phyloP scores from a whole-genome alignment of 148 eudicot species.

The Rhododendron simsii region DNA sequence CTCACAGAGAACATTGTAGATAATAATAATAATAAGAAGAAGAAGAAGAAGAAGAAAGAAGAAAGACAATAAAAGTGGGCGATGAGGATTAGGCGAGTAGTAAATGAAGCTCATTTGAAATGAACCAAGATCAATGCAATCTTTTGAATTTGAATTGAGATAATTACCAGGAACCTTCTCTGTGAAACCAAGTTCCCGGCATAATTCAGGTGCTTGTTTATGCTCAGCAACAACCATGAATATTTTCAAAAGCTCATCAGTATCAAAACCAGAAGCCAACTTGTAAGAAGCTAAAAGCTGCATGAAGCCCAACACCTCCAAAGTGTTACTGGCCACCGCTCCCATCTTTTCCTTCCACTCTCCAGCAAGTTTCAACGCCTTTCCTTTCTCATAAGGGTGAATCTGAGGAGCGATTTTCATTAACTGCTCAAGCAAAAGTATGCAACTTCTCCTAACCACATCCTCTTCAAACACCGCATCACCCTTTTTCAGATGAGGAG shows the following conservation, averaged over 20 bases:
- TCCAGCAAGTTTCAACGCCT: slow-evolving; percentile 39
- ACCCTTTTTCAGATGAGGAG: slow-evolving; percentile 30
- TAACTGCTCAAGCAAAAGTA: slow-evolving; percentile 48
- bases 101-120: no score
- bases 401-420: slow-evolving; percentile 27
- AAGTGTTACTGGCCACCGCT: slow-evolving; percentile 6
- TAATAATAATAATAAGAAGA: no score
- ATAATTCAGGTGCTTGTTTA: slow-evolving; percentile 18
- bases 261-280: slow-evolving; percentile 18
- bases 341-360: slow-evolving; percentile 43
- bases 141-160: background rate
- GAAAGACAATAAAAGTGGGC: no score
- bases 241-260: slow-evolving; percentile 21
- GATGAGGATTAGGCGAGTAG: no score
- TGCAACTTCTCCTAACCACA: slow-evolving; percentile 43
- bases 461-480: slow-evolving; percentile 19
- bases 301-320: slow-evolving; percentile 37
- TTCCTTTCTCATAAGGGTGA: slow-evolving; percentile 22
- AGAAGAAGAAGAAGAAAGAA: no score
- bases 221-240: slow-evolving; percentile 12
- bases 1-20: no score
- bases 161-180: slow-evolving; percentile 30
- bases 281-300: slow-evolving; percentile 38
- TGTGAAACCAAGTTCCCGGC: slow-evolving; percentile 25
- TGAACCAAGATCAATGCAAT: no score